phyloP scores from a whole-genome alignment of 495 filamentous ascomycete genomes.

The Podospora tetraspora region DNA sequence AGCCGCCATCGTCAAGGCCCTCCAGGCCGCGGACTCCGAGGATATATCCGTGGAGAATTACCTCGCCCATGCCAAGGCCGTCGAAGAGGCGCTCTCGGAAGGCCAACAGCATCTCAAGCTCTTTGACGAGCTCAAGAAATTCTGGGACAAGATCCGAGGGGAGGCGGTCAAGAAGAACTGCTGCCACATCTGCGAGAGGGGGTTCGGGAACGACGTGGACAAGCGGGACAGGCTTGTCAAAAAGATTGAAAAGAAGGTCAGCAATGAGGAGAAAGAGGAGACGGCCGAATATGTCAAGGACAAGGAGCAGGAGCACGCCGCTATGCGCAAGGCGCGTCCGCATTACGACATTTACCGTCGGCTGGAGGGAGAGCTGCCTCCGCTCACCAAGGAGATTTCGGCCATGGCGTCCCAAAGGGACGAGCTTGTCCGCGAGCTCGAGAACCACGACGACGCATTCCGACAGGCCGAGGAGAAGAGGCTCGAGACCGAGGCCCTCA shows the following conservation, averaged over 20 bases:
- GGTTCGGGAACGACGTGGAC: slow-evolving; percentile 51
- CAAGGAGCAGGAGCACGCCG: slow-evolving; percentile 50
- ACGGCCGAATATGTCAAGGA: slow-evolving; percentile 49
- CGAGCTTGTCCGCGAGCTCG: slow-evolving; percentile 57
- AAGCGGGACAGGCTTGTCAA: slow-evolving; percentile 54
- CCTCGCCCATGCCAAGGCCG: slow-evolving; percentile 32
- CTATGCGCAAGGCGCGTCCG: slow-evolving; percentile 54
- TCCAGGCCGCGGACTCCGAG: slow-evolving; percentile 32
- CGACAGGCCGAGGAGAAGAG: slow-evolving; percentile 58
- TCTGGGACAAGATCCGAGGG: slow-evolving; percentile 56
- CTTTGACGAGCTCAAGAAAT: slow-evolving; percentile 56
- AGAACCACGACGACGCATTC: slow-evolving; percentile 67
- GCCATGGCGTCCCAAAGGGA: slow-evolving; percentile 51
- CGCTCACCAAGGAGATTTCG: slow-evolving; percentile 56
- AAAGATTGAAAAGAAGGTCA: slow-evolving; percentile 56
- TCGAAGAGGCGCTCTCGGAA: slow-evolving; percentile 56
- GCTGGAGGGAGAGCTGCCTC: slow-evolving; percentile 66
- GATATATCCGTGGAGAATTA: slow-evolving; percentile 40
- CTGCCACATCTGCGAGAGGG: slow-evolving; percentile 65
- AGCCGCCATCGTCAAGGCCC: slow-evolving; percentile 37
- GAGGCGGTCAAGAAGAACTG: slow-evolving; percentile 54
- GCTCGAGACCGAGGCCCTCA: slow-evolving; percentile 68
- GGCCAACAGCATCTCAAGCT: slow-evolving; percentile 59
- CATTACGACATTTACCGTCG: slow-evolving; percentile 69
- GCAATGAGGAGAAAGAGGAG: slow-evolving; percentile 48